Percentiles rank a stretch among this genome's conserved stretches.
phyloP scores from a whole-genome alignment of 768 basidiomycete genomes.

The Lactarius quietus region DNA sequence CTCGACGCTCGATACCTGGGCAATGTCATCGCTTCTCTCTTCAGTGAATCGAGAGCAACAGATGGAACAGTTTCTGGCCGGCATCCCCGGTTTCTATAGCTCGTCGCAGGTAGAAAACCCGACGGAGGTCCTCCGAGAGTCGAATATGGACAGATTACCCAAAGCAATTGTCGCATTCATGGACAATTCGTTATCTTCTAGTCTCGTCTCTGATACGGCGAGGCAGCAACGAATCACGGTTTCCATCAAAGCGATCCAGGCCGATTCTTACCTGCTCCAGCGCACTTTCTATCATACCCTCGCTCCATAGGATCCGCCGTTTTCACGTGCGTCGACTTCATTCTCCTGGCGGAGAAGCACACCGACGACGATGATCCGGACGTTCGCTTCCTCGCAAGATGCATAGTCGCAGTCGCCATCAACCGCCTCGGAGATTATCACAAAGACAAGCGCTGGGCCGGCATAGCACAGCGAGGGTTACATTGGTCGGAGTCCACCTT shows the following conservation, averaged over 20 bases:
- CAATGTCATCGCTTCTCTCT: neutral
- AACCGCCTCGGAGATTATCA: neutral
- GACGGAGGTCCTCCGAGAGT: neutral
- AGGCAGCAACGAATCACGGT: slow-evolving; percentile 1
- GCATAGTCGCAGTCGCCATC: slow-evolving; percentile 5
- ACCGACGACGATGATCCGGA: neutral
- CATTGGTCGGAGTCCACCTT: neutral
- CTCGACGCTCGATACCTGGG: neutral
- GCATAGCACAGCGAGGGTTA: neutral
- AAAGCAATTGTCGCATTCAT: slow-evolving; percentile 11
- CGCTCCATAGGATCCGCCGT: neutral
- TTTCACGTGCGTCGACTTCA: slow-evolving; percentile 9
- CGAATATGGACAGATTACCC: slow-evolving; percentile 2
- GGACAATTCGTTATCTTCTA: slow-evolving; percentile 5
- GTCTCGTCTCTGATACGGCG: neutral
- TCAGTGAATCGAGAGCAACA: slow-evolving; percentile 8
- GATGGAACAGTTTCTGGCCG: slow-evolving; percentile 8
- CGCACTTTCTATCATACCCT: slow-evolving; percentile 12
- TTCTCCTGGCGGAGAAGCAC: neutral
- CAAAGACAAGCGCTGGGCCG: neutral
- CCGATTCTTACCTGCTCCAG: slow-evolving; percentile 7
- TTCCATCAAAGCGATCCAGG: neutral
- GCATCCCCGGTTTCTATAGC: slow-evolving; percentile 12
- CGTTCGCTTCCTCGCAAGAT: neutral
- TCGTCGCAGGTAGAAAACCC: slow-evolving; percentile 11